Percentiles rank a stretch among this genome's conserved stretches.
Evolutionary conservation across 371 early-diverging fungal species (phyloP).

Genomic region (Circinella minor): DNA sequence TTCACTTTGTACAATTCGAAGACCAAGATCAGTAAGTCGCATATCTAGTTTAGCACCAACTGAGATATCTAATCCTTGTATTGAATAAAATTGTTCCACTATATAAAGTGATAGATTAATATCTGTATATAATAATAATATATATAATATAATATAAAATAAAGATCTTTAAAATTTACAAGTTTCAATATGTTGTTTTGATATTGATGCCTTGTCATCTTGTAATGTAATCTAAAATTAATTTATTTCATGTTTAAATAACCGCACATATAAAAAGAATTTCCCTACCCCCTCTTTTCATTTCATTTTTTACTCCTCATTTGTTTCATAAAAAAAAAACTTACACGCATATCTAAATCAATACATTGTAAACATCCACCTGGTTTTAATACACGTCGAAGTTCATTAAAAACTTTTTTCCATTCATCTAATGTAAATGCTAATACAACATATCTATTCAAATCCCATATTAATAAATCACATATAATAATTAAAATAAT

Average conservation of each 20-base stretch:
- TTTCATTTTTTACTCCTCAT: background rate
- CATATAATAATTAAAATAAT: background rate
- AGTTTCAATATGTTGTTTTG: background rate
- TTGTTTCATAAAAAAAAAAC: background rate
- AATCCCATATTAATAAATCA: background rate
- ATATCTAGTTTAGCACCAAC: constrained; percentile 38
- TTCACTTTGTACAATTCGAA: constrained; percentile 39
- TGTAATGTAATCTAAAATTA: background rate
- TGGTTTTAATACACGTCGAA: constrained; percentile 38
- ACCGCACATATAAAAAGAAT: too few species aligned
- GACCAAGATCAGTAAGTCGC: constrained; percentile 23
- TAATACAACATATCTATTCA: constrained; percentile 31
- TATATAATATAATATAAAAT: background rate
- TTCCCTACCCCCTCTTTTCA: background rate
- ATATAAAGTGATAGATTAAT: constrained; percentile 15
- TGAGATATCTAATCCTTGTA: constrained; percentile 30
- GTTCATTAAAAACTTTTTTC: constrained; percentile 36
- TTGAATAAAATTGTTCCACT: constrained; percentile 29
- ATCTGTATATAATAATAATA: background rate
- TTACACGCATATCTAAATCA: constrained; percentile 39
- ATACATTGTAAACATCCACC: constrained; percentile 46
- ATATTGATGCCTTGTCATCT: background rate
- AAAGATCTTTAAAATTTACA: background rate
- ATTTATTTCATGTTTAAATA: background rate
- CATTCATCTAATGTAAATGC: constrained; percentile 42